These are phyloP conservation scores for Aureobasidium namibiae DNA, from an alignment of 2,329 filamentous ascomycete species.

Conservation along the genomic window DNA sequence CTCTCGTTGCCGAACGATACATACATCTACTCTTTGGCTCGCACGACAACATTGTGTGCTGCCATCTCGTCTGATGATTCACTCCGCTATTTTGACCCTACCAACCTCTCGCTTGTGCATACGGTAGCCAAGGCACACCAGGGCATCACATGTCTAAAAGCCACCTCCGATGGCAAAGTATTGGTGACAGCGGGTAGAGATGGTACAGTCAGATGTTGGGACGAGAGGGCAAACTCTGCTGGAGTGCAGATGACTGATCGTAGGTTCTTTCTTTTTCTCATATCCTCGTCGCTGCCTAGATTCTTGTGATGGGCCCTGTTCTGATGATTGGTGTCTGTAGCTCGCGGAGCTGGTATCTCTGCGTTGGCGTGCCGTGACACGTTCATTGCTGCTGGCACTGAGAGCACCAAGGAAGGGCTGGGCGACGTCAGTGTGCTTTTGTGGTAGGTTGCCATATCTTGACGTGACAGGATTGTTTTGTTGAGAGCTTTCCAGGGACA, in stretches of 20 bases:
- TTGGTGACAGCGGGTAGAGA: conserved; percentile 66
- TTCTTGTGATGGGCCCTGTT: background rate
- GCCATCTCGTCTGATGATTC: conserved; percentile 63
- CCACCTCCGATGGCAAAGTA: conserved; percentile 31
- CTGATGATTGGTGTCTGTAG: background rate
- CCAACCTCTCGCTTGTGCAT: conserved; percentile 45
- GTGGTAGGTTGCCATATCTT: conserved; percentile 14
- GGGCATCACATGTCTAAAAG: conserved; percentile 56
- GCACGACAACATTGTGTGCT: conserved; percentile 36
- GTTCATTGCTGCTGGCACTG: conserved; percentile 63
- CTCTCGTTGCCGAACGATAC: conserved; percentile 20
- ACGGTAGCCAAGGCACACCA: conserved; percentile 40
- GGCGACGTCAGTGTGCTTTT: conserved; percentile 31
- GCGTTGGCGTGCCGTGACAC: conserved; percentile 57
- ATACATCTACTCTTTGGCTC: conserved; percentile 52
- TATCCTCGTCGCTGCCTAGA: background rate
- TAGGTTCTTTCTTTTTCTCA: background rate
- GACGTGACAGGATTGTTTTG: background rate
- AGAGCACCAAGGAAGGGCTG: conserved; percentile 36
- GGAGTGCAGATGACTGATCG: conserved; percentile 18
- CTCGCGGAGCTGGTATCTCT: conserved; percentile 45
- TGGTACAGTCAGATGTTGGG: conserved; percentile 59
- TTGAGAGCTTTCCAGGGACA: conserved; percentile 27
- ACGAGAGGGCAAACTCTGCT: conserved; percentile 44
- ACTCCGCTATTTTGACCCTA: conserved; percentile 57